A percentile compares a stretch with the other conserved stretches of the same genome.
These are phyloP conservation scores for Ustilago vetiveriae DNA, from an alignment of 1,284 basidiomycete genomes.

Conservation along the genomic window DNA sequence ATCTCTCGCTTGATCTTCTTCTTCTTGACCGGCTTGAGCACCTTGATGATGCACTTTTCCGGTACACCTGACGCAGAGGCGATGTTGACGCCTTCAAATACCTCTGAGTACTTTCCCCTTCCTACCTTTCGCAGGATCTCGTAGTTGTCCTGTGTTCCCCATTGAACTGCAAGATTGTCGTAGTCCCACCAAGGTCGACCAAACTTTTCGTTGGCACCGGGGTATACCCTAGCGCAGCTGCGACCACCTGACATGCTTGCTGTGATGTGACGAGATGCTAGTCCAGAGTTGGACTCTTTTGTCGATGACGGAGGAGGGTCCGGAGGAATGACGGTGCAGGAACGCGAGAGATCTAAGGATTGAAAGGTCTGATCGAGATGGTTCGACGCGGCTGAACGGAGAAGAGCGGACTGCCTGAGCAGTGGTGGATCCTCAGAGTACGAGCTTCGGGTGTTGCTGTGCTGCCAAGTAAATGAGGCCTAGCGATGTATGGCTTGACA, in stretches of 20 bases:
- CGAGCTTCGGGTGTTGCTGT: too few relatives aligned
- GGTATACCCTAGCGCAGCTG: conserved; percentile 71
- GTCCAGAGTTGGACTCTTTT: too few relatives aligned
- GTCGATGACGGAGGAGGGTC: too few relatives aligned
- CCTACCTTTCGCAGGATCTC: conserved; percentile 98
- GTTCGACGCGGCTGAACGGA: too few relatives aligned
- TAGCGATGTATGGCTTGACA: too few relatives aligned
- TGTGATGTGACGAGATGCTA: conserved; percentile 5
- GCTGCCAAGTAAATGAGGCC: too few relatives aligned
- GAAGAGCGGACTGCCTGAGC: too few relatives aligned
- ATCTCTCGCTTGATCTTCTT: conserved; percentile 99
- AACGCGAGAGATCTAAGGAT: too few relatives aligned
- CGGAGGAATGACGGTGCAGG: too few relatives aligned
- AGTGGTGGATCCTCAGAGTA: too few relatives aligned
- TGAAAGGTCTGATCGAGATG: too few relatives aligned
- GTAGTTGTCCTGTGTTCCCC: conserved; percentile 85
- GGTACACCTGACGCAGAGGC: conserved; percentile 74
- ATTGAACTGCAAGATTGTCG: conserved; percentile 67
- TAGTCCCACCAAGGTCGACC: conserved; percentile 74
- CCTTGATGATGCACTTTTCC: conserved; percentile 98
- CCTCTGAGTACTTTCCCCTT: conserved; percentile 79
- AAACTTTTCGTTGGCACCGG: conserved; percentile 73
- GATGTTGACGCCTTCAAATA: conserved; percentile 96
- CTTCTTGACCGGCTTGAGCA: conserved; percentile 99
- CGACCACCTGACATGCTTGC: conserved; percentile 38